Evolutionary conservation across 192 early-diverging fungal species (phyloP), one percentile per base, ranked within the genome.

Genomic region (Bifiguratus adelaidae): DNA sequence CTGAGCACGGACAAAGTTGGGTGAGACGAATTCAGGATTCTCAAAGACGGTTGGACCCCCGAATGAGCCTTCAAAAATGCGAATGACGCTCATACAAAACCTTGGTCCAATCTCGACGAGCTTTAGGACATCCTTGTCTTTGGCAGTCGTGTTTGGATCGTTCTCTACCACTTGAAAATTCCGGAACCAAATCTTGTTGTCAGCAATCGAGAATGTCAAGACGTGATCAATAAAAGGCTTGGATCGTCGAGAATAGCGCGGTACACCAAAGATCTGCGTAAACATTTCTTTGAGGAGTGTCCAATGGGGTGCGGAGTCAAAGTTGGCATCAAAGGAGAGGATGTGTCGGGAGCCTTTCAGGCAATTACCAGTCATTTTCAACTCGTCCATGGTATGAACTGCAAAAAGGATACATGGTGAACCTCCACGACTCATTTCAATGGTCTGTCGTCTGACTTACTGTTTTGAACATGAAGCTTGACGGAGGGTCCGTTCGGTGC

Each of bases 371-470:
- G 90, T 93, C 86, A 99, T 88, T 44, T 89, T 88, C 25, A 99
- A 80, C 64, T 99, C 95, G 59, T 95, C 90, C 93, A 99, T 95
- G 20, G 95, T 99, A 61, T 99, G 95, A 47, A 99, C 85, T 86
- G n/a, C n/a, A n/a, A n/a, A n/a, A 45, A 1, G 32, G 12, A 28
- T 0, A 26, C 9, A 41, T 32, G 9, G 18, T 32, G 4, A 38
- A 38, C n/a, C n/a, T n/a, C n/a, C n/a, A n/a, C n/a, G n/a, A n/a
- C n/a, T n/a, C n/a, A n/a, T n/a, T n/a, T n/a, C n/a, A n/a, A n/a
- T n/a, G n/a, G n/a, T n/a, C n/a, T n/a, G n/a, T n/a, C n/a, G n/a
- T n/a, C n/a, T n/a, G n/a, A 58, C 66, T 43, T 73, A 87, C 82
- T 82, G 61, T 94, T 95, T 58, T 90, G 86, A 33, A 99, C 88